phyloP scores from a whole-genome alignment of 305 asterid genomes.

The Solanum hybrid region DNA sequence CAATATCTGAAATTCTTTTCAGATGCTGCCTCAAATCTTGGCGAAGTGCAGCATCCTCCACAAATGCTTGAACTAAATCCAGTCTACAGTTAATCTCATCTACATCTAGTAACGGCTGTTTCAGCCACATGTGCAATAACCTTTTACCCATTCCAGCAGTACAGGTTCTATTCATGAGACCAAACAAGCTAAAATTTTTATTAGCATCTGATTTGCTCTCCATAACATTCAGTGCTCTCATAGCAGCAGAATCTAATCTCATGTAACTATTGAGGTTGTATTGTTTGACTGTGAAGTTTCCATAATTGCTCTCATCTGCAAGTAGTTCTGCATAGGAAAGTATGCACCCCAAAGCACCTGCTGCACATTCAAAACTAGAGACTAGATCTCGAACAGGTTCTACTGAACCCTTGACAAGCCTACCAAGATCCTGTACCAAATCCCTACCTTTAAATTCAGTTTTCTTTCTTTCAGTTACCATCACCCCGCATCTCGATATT shows the following conservation, averaged over 20 bases:
- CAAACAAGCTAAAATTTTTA: constrained; percentile 89
- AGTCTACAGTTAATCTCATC: constrained; percentile 70
- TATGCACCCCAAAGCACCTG: constrained; percentile 70
- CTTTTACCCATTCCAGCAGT: constrained; percentile 99
- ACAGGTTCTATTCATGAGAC: constrained; percentile 91
- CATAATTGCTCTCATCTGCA: constrained; percentile 90
- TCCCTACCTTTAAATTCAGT: constrained; percentile 83
- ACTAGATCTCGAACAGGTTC: constrained; percentile 78
- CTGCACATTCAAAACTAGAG: constrained; percentile 72
- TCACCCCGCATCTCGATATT: constrained; percentile 75
- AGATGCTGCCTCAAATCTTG: constrained; percentile 90
- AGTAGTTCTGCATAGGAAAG: constrained; percentile 75
- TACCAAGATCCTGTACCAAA: constrained; percentile 75
- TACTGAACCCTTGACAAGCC: constrained; percentile 83
- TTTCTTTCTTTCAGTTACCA: constrained; percentile 87
- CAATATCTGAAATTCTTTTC: constrained; percentile 88
- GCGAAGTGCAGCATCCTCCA: constrained; percentile 76
- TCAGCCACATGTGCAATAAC: constrained; percentile 84
- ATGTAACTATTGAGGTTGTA: constrained; percentile 78
- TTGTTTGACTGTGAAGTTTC: constrained; percentile 51
- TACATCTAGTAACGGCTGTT: constrained; percentile 82
- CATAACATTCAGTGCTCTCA: constrained; percentile 96
- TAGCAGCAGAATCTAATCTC: constrained; percentile 98
- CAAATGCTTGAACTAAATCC: constrained; percentile 88
- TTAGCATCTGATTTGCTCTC: constrained; percentile 98